Evolutionary conservation across 176 grass and related monocot species (phyloP), one percentile per base, ranked within the genome.

Genomic region (Avena insularis): DNA sequence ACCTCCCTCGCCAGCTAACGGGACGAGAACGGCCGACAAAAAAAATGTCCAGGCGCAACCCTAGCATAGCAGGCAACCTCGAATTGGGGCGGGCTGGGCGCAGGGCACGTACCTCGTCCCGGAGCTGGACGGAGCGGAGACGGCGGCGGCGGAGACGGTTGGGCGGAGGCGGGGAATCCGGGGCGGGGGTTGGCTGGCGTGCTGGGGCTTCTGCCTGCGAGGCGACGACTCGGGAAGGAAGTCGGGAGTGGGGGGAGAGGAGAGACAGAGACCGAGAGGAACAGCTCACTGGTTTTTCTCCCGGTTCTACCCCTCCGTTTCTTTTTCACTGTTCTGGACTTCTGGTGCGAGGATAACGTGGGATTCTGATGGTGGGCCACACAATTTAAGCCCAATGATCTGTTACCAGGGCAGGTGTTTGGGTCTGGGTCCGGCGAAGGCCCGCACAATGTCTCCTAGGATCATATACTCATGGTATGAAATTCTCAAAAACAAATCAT

Each of bases 171-270:
- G 50, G 40, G 3, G 46, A 40, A 81, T 81, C 25, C 36, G 64
- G 55, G 21, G 21, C 1, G 6, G 7, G 66, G 67, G 16, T 75
- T 49, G 71, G 51, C 56, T 49, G 71, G 51, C 68, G 49, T 65
- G 70, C 19, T 4, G 19, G 73, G 47, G 29, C 1, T 54, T 5
- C 73, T 49, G 51, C 1, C 33, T 82, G 65, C 8, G 82, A 83
- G 82, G 70, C 80, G 82, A 83, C 53, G 82, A 83, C 82, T 59
- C 50, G 67, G 68, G 25, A 21, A 13, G n/a, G 43, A 73, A 73
- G 71, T 75, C 71, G 71, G 71, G 71, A 75, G 71, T 49, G 70
- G 71, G 45, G 45, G 45, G 31, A 75, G 71, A 27, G 13, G 38
- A 75, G 71, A 27, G 23, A 70, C 16, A 20, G 66, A 67, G 29